Evolutionary conservation across 768 basidiomycete species (phyloP), one percentile per base, ranked within the genome.

Genomic region (Lactifluus piperatus): DNA sequence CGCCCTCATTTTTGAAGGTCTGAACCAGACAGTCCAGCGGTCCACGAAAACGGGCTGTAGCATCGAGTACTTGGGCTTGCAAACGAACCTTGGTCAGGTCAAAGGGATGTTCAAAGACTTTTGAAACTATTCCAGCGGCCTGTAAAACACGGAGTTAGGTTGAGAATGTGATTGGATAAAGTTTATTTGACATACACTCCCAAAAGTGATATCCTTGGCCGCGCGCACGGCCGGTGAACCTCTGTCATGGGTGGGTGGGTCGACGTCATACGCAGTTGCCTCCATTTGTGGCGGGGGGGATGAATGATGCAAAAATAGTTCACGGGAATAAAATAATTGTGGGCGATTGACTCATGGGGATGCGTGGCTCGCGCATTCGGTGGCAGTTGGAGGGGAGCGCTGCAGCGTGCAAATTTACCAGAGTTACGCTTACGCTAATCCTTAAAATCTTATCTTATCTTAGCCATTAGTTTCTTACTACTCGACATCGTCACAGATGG

Each of bases 41-140:
- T 0, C 94, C 94, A 14, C 75, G 83, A 74, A 93, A 98, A 18
- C 84, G 81, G 22, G 79, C 74, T 14, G 81, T 75, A 10, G 81
- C 73, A 61, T 88, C 83, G 54, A 94, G 77, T 13, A 94, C 85
- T 68, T 97, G 95, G 1, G 90, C 82, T 71, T 98, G 95, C 44
- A 98, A 78, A 50, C 94, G 82, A 58, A 97, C 94, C 75, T 97
- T 97, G 56, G 92, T 88, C 36, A 98, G 81, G 72, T 97, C 94
- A 67, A 95, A 93, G 0, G 95, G 95, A 69, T 97, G 92, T 74
- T 95, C 94, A 62, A 97, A 85, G 16, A 93, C 76, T 72, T 92
- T 91, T 22, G 93, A 86, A 9, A 81, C 76, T 77, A 95, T 92
- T 26, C 94, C 94, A 56, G 94, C 91, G 56, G 83, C 72, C 91